Conservation (phyloP, 1,284 basidiomycete genomes). For the Microbotryomycetes sp. region DNA sequence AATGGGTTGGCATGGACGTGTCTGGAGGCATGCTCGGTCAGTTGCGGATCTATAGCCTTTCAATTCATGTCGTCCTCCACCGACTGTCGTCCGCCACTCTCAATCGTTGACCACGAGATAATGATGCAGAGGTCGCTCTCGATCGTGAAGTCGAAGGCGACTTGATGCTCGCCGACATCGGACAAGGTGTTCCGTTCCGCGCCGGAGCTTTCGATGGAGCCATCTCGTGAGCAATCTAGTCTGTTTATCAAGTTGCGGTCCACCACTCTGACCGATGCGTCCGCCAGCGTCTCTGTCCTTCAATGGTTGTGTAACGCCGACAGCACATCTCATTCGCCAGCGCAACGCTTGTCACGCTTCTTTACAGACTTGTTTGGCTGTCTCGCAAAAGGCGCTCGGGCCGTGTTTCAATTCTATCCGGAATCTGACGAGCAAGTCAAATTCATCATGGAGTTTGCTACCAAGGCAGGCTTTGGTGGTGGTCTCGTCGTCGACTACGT, state of each 20-base stretch:
- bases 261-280: neutral
- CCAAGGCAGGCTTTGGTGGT: slow-evolving; percentile 92
- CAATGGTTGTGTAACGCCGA: slow-evolving; percentile 99
- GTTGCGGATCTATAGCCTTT: slow-evolving; percentile 24
- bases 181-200: slow-evolving; percentile 60
- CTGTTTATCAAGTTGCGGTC: neutral
- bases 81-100: too few species aligned
- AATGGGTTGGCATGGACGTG: slow-evolving; percentile 93
- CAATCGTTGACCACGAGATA: neutral
- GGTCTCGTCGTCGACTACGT: slow-evolving; percentile 89
- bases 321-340: slow-evolving; percentile 83
- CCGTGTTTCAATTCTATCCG: slow-evolving; percentile 93
- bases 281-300: slow-evolving; percentile 80
- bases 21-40: slow-evolving; percentile 85
- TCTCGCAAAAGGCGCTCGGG: slow-evolving; percentile 83
- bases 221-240: slow-evolving; percentile 60
- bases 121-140: slow-evolving; percentile 73
- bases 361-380: slow-evolving; percentile 94
- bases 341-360: slow-evolving; percentile 83
- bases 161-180: slow-evolving; percentile 48
- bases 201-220: slow-evolving; percentile 96
- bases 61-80: too few species aligned
- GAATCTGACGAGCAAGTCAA: slow-evolving; percentile 91
- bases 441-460: slow-evolving; percentile 87
- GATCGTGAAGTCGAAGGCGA: slow-evolving; percentile 91